Evolutionary conservation across 169 alveolate species (phyloP).

Genomic region (Sarcocystis neurona): DNA sequence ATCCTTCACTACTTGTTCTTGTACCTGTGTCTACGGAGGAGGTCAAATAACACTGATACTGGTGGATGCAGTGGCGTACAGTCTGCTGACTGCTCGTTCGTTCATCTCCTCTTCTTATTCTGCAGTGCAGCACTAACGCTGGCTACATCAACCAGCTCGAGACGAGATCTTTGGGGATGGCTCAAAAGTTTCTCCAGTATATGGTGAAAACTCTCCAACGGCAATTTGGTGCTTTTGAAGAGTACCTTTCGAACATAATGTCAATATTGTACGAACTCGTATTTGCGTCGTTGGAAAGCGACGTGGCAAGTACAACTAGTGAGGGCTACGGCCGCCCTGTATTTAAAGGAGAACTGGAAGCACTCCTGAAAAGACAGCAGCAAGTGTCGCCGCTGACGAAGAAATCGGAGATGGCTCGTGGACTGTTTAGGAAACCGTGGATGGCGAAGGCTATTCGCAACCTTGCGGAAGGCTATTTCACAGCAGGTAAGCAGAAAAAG

Average conservation of each 20-base stretch:
- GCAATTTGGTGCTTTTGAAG: constrained; percentile 35
- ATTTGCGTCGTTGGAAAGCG: constrained; percentile 44
- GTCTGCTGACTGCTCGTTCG: too few species aligned
- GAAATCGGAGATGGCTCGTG: constrained; percentile 37
- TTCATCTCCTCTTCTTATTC: too few species aligned
- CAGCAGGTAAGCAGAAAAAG: constrained; percentile 45
- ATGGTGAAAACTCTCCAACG: constrained; percentile 25
- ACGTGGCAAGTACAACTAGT: constrained; percentile 42
- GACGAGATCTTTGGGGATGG: background rate
- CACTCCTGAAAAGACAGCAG: constrained; percentile 26
- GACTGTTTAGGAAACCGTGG: constrained; percentile 61
- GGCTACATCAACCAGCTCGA: background rate
- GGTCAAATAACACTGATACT: too few species aligned
- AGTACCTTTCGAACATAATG: constrained; percentile 52
- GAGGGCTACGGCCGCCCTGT: constrained; percentile 9
- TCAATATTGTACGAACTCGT: constrained; percentile 58
- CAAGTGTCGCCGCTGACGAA: background rate
- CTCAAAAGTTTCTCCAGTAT: constrained; percentile 13
- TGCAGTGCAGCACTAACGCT: constrained; percentile 45
- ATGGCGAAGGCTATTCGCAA: background rate
- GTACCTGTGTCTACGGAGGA: too few species aligned
- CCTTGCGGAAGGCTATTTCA: constrained; percentile 58
- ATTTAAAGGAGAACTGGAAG: constrained; percentile 19
- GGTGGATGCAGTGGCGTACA: too few species aligned
- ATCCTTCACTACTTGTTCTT: too few species aligned